Evolutionary conservation across 345 rosid genomes (phyloP).

Genomic region (Punica granatum): DNA sequence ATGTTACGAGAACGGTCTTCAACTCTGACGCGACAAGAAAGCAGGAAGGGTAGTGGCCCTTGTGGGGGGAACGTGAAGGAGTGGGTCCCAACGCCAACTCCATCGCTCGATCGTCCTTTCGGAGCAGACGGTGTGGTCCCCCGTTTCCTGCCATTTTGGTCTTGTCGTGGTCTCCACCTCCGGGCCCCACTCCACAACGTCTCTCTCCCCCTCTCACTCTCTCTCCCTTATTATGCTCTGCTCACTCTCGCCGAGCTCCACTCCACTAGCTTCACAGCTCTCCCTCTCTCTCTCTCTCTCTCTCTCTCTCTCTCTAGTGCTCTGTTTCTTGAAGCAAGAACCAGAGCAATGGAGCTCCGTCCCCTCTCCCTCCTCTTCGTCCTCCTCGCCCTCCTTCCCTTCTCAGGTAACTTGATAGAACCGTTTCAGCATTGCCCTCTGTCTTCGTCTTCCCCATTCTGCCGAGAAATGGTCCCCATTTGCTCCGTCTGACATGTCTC

Average conservation of each 20-base stretch:
- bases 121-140: slow-evolving; percentile 3
- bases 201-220: neutral
- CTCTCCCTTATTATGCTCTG: neutral
- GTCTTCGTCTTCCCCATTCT: neutral
- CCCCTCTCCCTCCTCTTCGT: neutral
- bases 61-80: too few relatives aligned
- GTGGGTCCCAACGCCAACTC: too few relatives aligned
- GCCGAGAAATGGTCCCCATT: neutral
- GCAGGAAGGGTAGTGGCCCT: too few relatives aligned
- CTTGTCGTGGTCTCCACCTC: slow-evolving; percentile 6
- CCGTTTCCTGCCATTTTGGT: neutral
- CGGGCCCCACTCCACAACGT: slow-evolving; percentile 10
- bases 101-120: too few relatives aligned
- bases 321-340: neutral
- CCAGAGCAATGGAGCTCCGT: slow-evolving; percentile 20
- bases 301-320: neutral
- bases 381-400: slow-evolving; percentile 9
- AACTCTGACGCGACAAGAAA: too few relatives aligned
- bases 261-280: neutral
- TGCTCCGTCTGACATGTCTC: neutral
- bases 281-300: neutral
- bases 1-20: too few relatives aligned
- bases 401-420: slow-evolving; percentile 21
- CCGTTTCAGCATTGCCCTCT: neutral
- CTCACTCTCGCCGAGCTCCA: slow-evolving; percentile 1